Evolutionary conservation across 2,329 filamentous ascomycete species (phyloP).

Genomic region (Coniochaeta prunicola): DNA sequence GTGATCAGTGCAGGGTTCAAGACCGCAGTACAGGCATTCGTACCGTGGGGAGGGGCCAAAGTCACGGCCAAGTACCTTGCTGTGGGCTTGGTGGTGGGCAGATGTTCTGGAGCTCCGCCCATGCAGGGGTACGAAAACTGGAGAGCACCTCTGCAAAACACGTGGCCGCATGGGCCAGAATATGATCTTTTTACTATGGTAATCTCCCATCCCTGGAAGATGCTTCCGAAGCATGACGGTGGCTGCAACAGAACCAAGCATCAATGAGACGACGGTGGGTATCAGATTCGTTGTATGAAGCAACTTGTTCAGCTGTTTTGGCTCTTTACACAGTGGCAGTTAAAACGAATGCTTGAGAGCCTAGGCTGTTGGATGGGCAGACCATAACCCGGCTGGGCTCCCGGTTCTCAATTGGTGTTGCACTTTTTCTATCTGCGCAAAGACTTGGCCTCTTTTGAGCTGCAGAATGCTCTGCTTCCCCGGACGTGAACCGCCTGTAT

Average conservation of each 20-base stretch:
- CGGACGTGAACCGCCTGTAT: too few relatives aligned
- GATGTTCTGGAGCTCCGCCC: background rate
- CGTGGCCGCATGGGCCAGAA: background rate
- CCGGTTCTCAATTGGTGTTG: too few relatives aligned
- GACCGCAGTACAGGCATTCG: background rate
- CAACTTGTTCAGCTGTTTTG: background rate
- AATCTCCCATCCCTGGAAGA: conserved; percentile 1
- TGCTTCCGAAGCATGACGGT: background rate
- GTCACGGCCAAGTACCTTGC: background rate
- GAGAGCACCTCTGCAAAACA: background rate
- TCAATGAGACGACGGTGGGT: background rate
- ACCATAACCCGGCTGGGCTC: too few relatives aligned
- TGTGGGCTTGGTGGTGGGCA: background rate
- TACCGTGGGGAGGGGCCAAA: background rate
- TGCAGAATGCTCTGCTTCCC: too few relatives aligned
- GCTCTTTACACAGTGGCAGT: background rate
- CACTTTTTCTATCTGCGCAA: too few relatives aligned
- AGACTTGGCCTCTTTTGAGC: too few relatives aligned
- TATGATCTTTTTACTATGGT: background rate
- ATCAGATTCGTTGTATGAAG: background rate
- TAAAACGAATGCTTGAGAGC: background rate
- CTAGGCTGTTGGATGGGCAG: too few relatives aligned
- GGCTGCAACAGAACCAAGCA: background rate
- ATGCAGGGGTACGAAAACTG: background rate
- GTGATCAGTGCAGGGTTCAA: background rate